Evolutionary conservation across 2,329 filamentous ascomycete species (phyloP), one percentile per base, ranked within the genome.

Genomic region (Aspergillus puulaauensis): DNA sequence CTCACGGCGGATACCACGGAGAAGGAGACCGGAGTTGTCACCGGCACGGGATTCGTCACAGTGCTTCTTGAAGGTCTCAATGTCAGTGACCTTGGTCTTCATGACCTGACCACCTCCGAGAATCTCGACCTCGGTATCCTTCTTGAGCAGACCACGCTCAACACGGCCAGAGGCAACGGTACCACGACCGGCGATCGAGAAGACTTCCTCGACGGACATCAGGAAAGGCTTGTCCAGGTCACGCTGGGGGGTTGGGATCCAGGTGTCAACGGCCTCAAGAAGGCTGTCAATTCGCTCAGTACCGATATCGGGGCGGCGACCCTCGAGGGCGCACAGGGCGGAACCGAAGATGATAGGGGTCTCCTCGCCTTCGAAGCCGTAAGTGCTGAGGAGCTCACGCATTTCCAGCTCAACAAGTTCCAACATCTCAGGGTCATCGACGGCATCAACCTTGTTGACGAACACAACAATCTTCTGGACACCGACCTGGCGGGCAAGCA

Each of bases 331-430:
- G 81, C 92, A 96, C 51, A 99, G 89, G 66, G 95, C 95, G 68
- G 95, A 99, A 63, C 95, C 95, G 83, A 99, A 90, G 77, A 99
- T 84, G 77, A 99, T 96, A 63, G 95, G 95, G 52, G 95, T 99
- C 56, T 98, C 91, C 71, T 99, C 96, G 69, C 95, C 95, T 80
- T 99, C 95, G 77, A 99, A 99, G 62, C 92, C 93, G 79, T 99
- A 99, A 69, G 87, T 89, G 71, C 74, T 86, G 60, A 99, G 89
- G 56, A 99, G 88, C 82, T 99, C 95, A 73, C 95, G 91, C 95
- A 99, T 99, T 83, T 99, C 95, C 90, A 99, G 96, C 86, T 99
- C 95, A 75, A 99, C 95, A 59, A 99, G 90, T 82, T 99, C 95
- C 87, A 99, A 86, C 95, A 99, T 99, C 81, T 99, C 95, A 62